Percentiles rank a stretch among this genome's conserved stretches.
These are phyloP conservation scores for Cryphonectria japonica DNA, from an alignment of 2,329 filamentous ascomycete genomes.

Conservation along the genomic window DNA sequence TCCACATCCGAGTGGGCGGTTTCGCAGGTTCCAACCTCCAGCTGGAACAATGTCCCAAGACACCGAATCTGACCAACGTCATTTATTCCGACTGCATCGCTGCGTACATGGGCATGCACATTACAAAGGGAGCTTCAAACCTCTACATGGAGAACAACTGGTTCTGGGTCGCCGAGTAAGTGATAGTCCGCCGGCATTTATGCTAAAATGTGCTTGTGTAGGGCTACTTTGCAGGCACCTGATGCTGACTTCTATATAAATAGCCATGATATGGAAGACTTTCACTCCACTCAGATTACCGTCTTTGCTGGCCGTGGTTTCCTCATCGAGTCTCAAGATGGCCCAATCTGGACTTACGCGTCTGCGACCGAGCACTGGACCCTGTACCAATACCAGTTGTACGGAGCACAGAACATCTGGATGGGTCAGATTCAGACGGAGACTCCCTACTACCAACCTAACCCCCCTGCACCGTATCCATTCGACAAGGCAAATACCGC, in stretches of 20 bases:
- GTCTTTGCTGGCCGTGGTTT: constrained; percentile 55
- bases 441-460: constrained; percentile 72
- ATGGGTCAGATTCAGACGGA: constrained; percentile 71
- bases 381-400: constrained; percentile 71
- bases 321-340: constrained; percentile 48
- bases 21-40: constrained; percentile 71
- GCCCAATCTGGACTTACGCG: constrained; percentile 64
- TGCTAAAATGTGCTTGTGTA: not conserved
- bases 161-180: constrained; percentile 50
- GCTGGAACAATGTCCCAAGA: constrained; percentile 67
- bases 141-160: constrained; percentile 55
- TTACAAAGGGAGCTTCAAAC: constrained; percentile 43
- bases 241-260: not conserved
- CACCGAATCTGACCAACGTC: constrained; percentile 36
- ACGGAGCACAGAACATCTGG: constrained; percentile 62
- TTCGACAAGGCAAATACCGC: constrained; percentile 49
- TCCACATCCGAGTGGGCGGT: constrained; percentile 75
- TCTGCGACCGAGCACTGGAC: constrained; percentile 68
- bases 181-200: not conserved
- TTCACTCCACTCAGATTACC: constrained; percentile 48
- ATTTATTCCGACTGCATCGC: constrained; percentile 41
- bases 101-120: constrained; percentile 46
- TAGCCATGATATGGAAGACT: constrained; percentile 55
- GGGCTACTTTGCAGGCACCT: not conserved
- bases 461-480: constrained; percentile 60